Evolutionary conservation across 2,329 filamentous ascomycete genomes (phyloP).

Genomic region (Pestalotiopsis sp.): DNA sequence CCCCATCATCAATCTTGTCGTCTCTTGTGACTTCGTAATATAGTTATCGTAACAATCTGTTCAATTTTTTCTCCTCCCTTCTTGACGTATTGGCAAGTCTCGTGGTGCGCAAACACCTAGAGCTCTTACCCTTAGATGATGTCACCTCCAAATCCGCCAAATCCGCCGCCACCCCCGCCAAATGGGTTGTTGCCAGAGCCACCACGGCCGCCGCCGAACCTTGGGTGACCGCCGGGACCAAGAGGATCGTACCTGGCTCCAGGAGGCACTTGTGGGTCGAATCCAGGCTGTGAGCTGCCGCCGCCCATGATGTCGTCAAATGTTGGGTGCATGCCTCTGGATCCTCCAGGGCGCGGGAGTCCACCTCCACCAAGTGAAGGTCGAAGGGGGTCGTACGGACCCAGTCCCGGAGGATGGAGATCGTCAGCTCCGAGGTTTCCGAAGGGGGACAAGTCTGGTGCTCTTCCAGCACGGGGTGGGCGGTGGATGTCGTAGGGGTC

Average conservation of each 20-base stretch:
- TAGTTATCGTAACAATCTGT: constrained; percentile 1
- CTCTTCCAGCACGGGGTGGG: constrained; percentile 54
- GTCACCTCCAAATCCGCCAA: constrained; percentile 37
- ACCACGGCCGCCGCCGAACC: constrained; percentile 46
- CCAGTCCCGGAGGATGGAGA: constrained; percentile 82
- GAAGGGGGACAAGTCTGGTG: constrained; percentile 57
- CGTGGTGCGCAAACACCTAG: not conserved
- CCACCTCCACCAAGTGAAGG: constrained; percentile 65
- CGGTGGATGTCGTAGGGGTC: constrained; percentile 86
- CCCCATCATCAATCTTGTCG: not conserved
- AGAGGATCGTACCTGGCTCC: constrained; percentile 92
- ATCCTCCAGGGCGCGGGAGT: constrained; percentile 59
- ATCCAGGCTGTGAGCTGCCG: constrained; percentile 40
- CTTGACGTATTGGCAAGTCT: not conserved
- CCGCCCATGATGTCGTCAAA: constrained; percentile 84
- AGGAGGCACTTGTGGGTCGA: constrained; percentile 76
- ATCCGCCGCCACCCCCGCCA: constrained; percentile 36
- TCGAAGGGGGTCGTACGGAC: constrained; percentile 80
- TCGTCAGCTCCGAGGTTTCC: constrained; percentile 80
- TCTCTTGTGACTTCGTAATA: not conserved
- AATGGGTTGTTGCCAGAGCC: constrained; percentile 42
- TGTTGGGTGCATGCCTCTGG: constrained; percentile 91
- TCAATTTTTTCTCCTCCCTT: not conserved
- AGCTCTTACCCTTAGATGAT: constrained; percentile 30
- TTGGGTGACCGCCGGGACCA: constrained; percentile 64